Evolutionary conservation across 2,329 filamentous ascomycete genomes (phyloP).

Genomic region (Monilinia polystroma): DNA sequence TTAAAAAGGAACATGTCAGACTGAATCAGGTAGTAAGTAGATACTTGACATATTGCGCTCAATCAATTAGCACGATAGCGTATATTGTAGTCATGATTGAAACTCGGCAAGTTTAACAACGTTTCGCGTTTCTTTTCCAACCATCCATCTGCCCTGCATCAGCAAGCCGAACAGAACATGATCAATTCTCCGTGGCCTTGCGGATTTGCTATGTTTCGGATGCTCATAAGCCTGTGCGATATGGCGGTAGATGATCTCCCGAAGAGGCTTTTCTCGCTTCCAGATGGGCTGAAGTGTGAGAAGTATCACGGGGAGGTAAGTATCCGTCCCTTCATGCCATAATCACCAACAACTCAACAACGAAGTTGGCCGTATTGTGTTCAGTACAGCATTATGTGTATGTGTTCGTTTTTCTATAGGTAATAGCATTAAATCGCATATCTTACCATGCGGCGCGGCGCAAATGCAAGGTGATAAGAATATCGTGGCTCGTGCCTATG

Average conservation of each 20-base stretch:
- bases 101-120: constrained; percentile 15
- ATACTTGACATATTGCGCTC: neutral
- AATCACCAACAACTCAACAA: neutral
- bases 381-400: neutral
- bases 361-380: neutral
- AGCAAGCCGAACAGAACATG: constrained; percentile 16
- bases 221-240: constrained; percentile 24
- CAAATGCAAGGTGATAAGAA: constrained; percentile 21
- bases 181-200: constrained; percentile 20
- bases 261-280: constrained; percentile 25
- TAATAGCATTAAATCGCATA: constrained; percentile 8
- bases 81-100: constrained; percentile 1
- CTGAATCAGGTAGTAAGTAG: neutral
- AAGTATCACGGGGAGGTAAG: constrained; percentile 18
- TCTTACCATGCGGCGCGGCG: constrained; percentile 20
- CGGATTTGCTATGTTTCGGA: constrained; percentile 22
- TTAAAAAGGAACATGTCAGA: constrained; percentile 4
- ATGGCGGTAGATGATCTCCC: constrained; percentile 33
- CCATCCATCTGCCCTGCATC: constrained; percentile 11
- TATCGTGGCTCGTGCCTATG: constrained; percentile 23
- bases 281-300: constrained; percentile 16
- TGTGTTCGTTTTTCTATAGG: constrained; percentile 5
- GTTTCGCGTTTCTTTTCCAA: constrained; percentile 12
- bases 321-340: constrained; percentile 17
- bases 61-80: constrained; percentile 17